These are phyloP conservation scores for Jaapia argillacea DNA, from an alignment of 768 basidiomycete species.

Conservation along the genomic window DNA sequence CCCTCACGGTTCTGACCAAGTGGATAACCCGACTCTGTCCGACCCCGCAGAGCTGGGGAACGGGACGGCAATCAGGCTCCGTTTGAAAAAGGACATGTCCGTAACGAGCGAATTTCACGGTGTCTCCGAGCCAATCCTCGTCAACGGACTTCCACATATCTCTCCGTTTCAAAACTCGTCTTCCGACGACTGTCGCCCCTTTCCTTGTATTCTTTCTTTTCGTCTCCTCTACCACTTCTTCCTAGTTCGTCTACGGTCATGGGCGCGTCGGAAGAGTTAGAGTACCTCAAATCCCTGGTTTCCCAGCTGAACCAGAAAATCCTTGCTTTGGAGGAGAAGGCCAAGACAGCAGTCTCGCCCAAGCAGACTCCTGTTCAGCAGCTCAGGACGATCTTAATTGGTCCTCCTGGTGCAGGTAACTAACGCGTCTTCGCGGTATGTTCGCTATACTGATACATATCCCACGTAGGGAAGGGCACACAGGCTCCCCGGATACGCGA, in stretches of 20 bases:
- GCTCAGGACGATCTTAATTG: constrained; percentile 86
- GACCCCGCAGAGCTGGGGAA: too few species aligned
- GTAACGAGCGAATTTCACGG: too few species aligned
- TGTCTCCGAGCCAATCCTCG: too few species aligned
- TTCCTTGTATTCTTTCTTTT: too few species aligned
- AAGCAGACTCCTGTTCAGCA: constrained; percentile 63
- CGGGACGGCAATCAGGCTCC: too few species aligned
- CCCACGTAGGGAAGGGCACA: constrained; percentile 93
- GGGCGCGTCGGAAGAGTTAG: constrained; percentile 53
- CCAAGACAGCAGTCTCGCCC: constrained; percentile 33
- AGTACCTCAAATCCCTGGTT: constrained; percentile 91
- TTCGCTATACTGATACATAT: constrained; percentile 1
- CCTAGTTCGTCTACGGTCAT: background rate
- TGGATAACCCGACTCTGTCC: too few species aligned
- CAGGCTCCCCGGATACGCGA: constrained; percentile 92
- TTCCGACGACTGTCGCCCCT: too few species aligned
- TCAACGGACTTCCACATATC: too few species aligned
- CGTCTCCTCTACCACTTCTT: background rate
- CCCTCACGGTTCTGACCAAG: too few species aligned
- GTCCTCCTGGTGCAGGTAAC: constrained; percentile 95
- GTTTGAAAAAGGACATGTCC: too few species aligned
- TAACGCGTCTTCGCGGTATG: constrained; percentile 5
- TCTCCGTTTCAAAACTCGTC: too few species aligned
- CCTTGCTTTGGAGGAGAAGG: constrained; percentile 57
- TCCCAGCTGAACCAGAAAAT: constrained; percentile 90